Evolutionary conservation across 306 rosid genomes (phyloP), one percentile per base, ranked within the genome.

Genomic region (Comarum palustre): DNA sequence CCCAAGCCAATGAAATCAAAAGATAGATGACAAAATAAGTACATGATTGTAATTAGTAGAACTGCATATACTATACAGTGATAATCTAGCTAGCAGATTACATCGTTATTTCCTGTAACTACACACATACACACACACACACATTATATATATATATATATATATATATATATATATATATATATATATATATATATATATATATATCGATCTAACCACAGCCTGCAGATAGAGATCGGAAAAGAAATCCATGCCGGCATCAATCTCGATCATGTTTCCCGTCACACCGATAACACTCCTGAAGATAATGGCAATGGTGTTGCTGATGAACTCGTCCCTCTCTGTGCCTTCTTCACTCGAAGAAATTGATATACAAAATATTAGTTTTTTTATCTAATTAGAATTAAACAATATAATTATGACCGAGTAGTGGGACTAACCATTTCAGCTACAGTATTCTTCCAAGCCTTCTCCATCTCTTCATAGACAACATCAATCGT

Each of bases 391-490:
- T 31, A 47, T 47, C 20, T 14, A 5, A 19, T 17, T 19, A 50
- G 19, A 52, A 55, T 11, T 24, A 9, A 8, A 19, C 32, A 2
- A 59, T 27, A 5, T 31, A 31, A 31, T 31, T 31, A 4, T 34
- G 20, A 45, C 5, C 5, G 50, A 51, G 34, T 27, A 25, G 27
- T 41, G 2, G 34, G 55, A 48, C 69, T 64, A 24, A 77, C 79
- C 84, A 17, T 36, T 20, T 76, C 73, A 22, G 41, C 48, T 0
- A 1, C 6, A 4, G 84, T 87, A 69, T 85, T 87, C 47, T 57
- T 80, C 72, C 78, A 86, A 68, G 85, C 87, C 73, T 73, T 87
- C 24, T 88, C 90, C 82, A 93, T 47, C 76, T 88, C 96, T 12
- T 84, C 88, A 48, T 60, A 86, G 70, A 93, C 81, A 22, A 78